Evolutionary conservation across 1,139 yeast genomes (phyloP).

Genomic region (Yamadazyma mexicana): DNA sequence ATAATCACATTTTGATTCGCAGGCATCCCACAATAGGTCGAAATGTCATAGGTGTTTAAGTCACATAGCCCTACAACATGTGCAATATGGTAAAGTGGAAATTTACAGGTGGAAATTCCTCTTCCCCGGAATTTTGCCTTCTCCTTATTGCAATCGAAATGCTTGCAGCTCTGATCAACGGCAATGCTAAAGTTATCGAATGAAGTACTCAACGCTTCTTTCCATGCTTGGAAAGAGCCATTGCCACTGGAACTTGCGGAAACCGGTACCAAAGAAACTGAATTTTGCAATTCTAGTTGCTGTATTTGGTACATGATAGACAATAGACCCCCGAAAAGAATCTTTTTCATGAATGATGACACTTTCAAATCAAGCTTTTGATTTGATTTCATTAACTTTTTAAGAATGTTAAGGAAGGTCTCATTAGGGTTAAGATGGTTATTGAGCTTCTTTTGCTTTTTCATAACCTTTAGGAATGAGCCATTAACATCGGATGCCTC

Average conservation of each 20-base stretch:
- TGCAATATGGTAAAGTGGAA: conserved; percentile 66
- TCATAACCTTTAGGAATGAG: conserved; percentile 40
- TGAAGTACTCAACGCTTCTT: conserved; percentile 61
- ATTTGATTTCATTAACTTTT: conserved; percentile 24
- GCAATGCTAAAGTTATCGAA: conserved; percentile 41
- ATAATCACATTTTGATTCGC: conserved; percentile 78
- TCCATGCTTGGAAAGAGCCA: conserved; percentile 51
- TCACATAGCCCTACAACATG: conserved; percentile 65
- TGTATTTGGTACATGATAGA: conserved; percentile 78
- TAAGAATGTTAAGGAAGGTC: conserved; percentile 36
- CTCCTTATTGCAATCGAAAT: conserved; percentile 9
- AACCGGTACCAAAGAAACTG: conserved; percentile 42
- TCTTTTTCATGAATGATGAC: conserved; percentile 57
- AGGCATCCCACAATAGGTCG: conserved; percentile 80
- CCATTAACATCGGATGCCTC: conserved; percentile 48
- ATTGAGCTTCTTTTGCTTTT: conserved; percentile 28
- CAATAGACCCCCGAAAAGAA: conserved; percentile 67
- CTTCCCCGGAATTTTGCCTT: conserved; percentile 11
- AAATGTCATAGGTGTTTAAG: conserved; percentile 74
- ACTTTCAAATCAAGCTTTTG: conserved; percentile 15
- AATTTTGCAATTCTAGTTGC: conserved; percentile 63
- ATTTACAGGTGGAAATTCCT: conserved; percentile 19
- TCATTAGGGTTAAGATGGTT: conserved; percentile 21
- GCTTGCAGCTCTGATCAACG: conserved; percentile 13
- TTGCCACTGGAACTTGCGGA: conserved; percentile 17